Base-by-base conservation (phyloP, 2,329 filamentous ascomycete species). In the Fusarium keratoplasticum region DNA sequence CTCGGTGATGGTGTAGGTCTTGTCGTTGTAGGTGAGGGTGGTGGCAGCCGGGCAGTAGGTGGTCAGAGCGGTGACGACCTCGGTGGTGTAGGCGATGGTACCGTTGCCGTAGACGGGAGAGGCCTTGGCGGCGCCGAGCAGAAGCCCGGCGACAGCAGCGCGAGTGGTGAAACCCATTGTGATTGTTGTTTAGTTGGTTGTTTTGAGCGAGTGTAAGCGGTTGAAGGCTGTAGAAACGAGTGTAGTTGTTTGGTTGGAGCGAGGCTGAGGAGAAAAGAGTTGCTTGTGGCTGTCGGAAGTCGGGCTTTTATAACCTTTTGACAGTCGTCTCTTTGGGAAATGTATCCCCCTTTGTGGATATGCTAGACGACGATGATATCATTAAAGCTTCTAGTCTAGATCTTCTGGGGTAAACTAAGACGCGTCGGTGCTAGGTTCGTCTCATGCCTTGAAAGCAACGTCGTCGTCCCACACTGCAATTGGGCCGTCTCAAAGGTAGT, bases 1-100 rank as follows among this genome's bases (percentile, higher is more conserved):
- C 83, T 87, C 84, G 72, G 89, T 89, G 83, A 93, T 86, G 77
- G 88, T 91, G 87, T 91, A 92, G 83, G 90, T 92, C 81, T 87
- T 84, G 81, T 84, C 84, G 79, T 86, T 87, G 83, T 91, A 85
- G 78, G 87, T 88, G 80, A 93, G 82, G 75, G 84, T 84, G 75
- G 91, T 92, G 69, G 91, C 81, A 72, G 78, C 85, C 9, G 91
- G 90, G 89, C 92, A 94, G 88, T 86, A 93, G 79, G 91, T 94
- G 83, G 88, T 91, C 84, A 89, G 87, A 65, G 86, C 84, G 64
- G 89, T 91, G 72, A 93, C 87, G 70, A 89, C 84, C 86, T 91
- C 88, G 74, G 90, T 93, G 83, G 86, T 87, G 83, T 88, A 89
- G 80, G 83, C 84, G 76, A 85, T 82, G 78, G 71, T 75, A 36